Base-by-base conservation (phyloP, 2,329 filamentous ascomycete genomes). In the Beauveria sp. region DNA sequence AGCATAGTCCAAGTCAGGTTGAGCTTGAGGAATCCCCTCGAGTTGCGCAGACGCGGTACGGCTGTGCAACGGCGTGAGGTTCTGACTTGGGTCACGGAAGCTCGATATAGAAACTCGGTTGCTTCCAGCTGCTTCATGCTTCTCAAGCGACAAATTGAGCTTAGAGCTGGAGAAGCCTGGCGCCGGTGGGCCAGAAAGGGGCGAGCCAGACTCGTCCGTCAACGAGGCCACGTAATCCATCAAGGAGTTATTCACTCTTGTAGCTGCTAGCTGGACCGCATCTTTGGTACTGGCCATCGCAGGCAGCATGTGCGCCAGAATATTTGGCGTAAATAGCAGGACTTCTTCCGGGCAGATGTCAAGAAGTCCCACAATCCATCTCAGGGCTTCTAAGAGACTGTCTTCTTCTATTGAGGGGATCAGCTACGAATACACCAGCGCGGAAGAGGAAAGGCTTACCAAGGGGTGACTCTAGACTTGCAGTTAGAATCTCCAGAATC, bases 311-410 rank as follows among this genome's bases (percentile, higher is more conserved):
- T 97, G 91, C 1, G 92, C 91, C 48, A 99, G 78, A 34, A 99
- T 87, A 67, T 91, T 90, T 24, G 96, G 96, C 0, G 96, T 94
- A 72, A 97, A 97, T 4, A 90, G 90, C 47, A 99, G 81, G 4
- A 99, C 96, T 69, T 99, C 94, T 71, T 97, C 94, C 0, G 94
- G 93, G 67, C 92, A 97, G 51, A 99, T 97, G 65, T 97, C 92
- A 67, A 99, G 89, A 71, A 99, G 97, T 63, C 89, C 90, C 66
- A 97, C 92, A 65, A 99, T 92, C 94, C 94, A 99, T 64, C 91
- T 85, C 30, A 99, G 79, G 3, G 92, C 92, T 58, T 96, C 96
- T 44, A 97, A 81, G 50, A 97, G 84, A 65, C 96, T 92, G 69
- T 96, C 91, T 71, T 97, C 92, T 71, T 97, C 92, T 87, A 71